A percentile compares a stretch with the other conserved stretches of the same genome.
phyloP scores from a whole-genome alignment of 768 basidiomycete genomes.

The Lentinula edodes region DNA sequence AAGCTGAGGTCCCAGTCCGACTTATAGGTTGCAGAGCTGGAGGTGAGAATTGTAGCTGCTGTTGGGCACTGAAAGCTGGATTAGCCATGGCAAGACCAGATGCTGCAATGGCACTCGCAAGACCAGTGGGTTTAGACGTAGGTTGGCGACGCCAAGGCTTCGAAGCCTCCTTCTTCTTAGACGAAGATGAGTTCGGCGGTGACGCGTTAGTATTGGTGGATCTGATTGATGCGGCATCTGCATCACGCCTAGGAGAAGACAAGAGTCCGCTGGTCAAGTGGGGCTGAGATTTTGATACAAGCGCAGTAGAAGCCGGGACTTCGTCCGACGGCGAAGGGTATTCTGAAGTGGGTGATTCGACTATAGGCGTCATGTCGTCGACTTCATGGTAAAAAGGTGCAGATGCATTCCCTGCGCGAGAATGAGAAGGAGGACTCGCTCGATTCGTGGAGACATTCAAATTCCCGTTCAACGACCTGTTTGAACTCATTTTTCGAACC shows the following conservation, averaged over 20 bases:
- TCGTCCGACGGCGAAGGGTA: background rate
- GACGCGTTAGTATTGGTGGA: background rate
- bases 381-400: background rate
- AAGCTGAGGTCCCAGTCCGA: background rate
- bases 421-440: background rate
- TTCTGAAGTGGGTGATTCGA: slow-evolving; percentile 6
- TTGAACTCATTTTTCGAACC: slow-evolving; percentile 2
- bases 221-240: slow-evolving; percentile 3
- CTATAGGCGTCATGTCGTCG: slow-evolving; percentile 6
- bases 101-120: slow-evolving; percentile 65
- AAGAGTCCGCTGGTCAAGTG: background rate
- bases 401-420: background rate
- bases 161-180: slow-evolving; percentile 25
- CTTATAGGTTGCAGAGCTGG: slow-evolving; percentile 7
- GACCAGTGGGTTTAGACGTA: slow-evolving; percentile 45
- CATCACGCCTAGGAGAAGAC: slow-evolving; percentile 4
- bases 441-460: background rate
- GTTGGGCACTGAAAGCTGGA: slow-evolving; percentile 42
- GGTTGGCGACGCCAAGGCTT: slow-evolving; percentile 35
- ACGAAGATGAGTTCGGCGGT: background rate
- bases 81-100: slow-evolving; percentile 65
- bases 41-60: slow-evolving; percentile 33
- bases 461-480: background rate
- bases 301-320: background rate
- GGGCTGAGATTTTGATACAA: background rate